Percentiles rank a stretch among this genome's conserved stretches.
Evolutionary conservation across 1,284 basidiomycete species (phyloP).

Genomic region (Cryptococcus hybrid): DNA sequence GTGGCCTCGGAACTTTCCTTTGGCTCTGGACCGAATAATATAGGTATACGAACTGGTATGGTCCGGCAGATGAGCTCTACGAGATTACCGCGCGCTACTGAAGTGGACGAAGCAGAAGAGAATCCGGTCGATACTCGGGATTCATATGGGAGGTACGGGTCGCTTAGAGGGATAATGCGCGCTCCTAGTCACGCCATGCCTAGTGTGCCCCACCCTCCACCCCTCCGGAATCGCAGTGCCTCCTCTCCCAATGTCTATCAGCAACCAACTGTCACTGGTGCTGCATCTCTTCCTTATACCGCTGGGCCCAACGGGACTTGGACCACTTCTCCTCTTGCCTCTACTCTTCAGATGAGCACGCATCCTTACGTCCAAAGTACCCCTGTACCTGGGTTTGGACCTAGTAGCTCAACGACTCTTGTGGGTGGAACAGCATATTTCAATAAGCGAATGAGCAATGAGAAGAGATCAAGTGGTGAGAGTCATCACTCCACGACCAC

Average conservation of each 20-base stretch:
- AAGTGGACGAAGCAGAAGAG: constrained; percentile 18
- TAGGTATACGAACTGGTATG: constrained; percentile 2
- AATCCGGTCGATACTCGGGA: constrained; percentile 14
- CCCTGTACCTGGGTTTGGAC: constrained; percentile 1
- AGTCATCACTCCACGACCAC: constrained; percentile 44
- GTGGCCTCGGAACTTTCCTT: constrained; percentile 40
- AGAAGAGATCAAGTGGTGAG: constrained; percentile 40
- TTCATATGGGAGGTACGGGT: constrained; percentile 19
- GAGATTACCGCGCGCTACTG: constrained; percentile 27
- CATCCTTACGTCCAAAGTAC: constrained; percentile 4
- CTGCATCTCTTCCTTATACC: constrained; percentile 21
- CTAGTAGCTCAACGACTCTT: constrained; percentile 29
- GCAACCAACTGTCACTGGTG: constrained; percentile 15
- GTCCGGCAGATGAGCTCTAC: constrained; percentile 20
- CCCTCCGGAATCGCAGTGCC: constrained; percentile 50
- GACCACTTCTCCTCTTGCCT: constrained; percentile 5
- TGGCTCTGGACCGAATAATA: constrained; percentile 9
- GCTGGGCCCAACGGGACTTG: constrained; percentile 4
- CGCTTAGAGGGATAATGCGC: constrained; percentile 34
- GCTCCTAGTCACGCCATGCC: constrained; percentile 29
- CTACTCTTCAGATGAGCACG: neutral
- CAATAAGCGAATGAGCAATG: constrained; percentile 30
- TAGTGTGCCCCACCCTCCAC: constrained; percentile 32
- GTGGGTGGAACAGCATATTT: constrained; percentile 42
- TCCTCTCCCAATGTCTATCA: constrained; percentile 54